phyloP scores from a whole-genome alignment of 2,329 filamentous ascomycete species.

The Diaporthe batatas region DNA sequence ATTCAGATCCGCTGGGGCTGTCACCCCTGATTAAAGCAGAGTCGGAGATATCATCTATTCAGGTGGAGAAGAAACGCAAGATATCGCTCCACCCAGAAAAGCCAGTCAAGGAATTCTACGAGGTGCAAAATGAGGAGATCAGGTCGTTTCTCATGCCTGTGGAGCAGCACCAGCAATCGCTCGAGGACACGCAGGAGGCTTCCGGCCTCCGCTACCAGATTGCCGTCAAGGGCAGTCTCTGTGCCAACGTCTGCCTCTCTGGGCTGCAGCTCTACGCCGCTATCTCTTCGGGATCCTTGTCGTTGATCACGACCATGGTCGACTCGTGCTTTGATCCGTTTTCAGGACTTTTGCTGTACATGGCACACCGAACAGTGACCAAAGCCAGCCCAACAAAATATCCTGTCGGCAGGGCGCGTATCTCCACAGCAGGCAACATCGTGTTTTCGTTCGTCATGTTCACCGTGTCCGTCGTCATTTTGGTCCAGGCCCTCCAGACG shows the following conservation, averaged over 20 bases:
- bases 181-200: slow-evolving; percentile 82
- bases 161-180: slow-evolving; percentile 87
- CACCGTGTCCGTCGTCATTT: slow-evolving; percentile 89
- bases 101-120: slow-evolving; percentile 82
- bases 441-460: slow-evolving; percentile 97
- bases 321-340: slow-evolving; percentile 94
- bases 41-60: slow-evolving; percentile 16
- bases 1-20: slow-evolving; percentile 33
- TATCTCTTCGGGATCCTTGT: slow-evolving; percentile 87
- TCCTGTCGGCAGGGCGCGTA: slow-evolving; percentile 90
- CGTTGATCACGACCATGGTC: slow-evolving; percentile 96
- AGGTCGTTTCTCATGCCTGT: slow-evolving; percentile 91
- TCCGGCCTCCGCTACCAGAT: slow-evolving; percentile 83
- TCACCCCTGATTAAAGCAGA: slow-evolving; percentile 34
- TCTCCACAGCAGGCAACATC: slow-evolving; percentile 96
- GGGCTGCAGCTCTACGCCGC: slow-evolving; percentile 90
- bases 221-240: slow-evolving; percentile 76
- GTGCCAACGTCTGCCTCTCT: slow-evolving; percentile 83
- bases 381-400: slow-evolving; percentile 88
- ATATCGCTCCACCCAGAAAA: slow-evolving; percentile 18
- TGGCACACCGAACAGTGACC: slow-evolving; percentile 89
- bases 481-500: slow-evolving; percentile 85
- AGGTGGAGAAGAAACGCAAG: slow-evolving; percentile 22
- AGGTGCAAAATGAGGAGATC: slow-evolving; percentile 92
- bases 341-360: slow-evolving; percentile 86